Evolutionary conservation across 371 early-diverging fungal genomes (phyloP), one percentile per base, ranked within the genome.

Genomic region (Zopfochytrium polystomum): DNA sequence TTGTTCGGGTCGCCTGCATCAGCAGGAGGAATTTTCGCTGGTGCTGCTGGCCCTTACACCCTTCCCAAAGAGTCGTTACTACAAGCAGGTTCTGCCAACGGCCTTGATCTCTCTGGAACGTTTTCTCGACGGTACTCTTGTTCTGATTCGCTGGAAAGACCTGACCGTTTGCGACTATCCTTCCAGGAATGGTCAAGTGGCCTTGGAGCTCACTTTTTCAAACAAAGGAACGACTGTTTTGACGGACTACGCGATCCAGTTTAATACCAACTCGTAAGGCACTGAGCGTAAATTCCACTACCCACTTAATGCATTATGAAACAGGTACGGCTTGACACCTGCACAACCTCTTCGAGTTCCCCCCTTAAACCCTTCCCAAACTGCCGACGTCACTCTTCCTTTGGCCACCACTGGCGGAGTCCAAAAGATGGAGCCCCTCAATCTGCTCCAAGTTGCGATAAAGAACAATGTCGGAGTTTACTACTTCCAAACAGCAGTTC

Each of bases 171-270:
- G n/a, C n/a, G n/a, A n/a, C n/a, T n/a, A n/a, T n/a, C n/a, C n/a
- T n/a, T n/a, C n/a, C 15, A 78, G 81, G 20, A 43, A 61, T 26
- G 81, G 81, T 32, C 60, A 68, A 32, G 29, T 83, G 2, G 72
- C 62, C 46, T 61, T 88, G 74, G 85, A 83, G 20, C 56, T 88
- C 62, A 63, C 66, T 25, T 72, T 87, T 49, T 34, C 57, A 18
- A 88, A 88, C 74, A 65, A 66, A 35, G 48, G 71, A 30, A 11
- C 32, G 2, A 46, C 45, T 5, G 52, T 77, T 3, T 63, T 88
- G 52, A 60, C 72, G 2, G 87, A 82, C 57, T 85, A 88, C 70
- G 88, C 88, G 0, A 83, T 88, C 44, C 88, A 88, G 65, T 85
- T 88, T 75, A 88, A 88, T 75, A 78, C 79, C 60, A 88, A 88